Conservation (phyloP, 1,284 basidiomycete genomes). For the Clitocybe nebularis region DNA sequence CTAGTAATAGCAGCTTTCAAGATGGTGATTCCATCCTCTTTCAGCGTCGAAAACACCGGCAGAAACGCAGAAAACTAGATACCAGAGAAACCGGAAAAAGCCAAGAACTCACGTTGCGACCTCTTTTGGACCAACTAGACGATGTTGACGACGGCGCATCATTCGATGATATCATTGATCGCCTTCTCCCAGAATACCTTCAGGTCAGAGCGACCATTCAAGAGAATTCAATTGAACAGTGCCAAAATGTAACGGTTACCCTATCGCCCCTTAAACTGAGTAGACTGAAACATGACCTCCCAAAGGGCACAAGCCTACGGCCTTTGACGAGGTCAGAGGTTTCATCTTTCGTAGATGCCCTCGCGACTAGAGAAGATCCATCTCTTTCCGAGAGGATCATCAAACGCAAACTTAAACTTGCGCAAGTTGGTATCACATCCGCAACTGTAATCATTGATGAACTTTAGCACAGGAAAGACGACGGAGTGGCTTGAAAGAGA, state of each 20-base stretch:
- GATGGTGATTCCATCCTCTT: not conserved
- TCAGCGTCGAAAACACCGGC: not conserved
- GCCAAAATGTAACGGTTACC: too few species aligned
- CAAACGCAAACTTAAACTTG: conserved; percentile 44
- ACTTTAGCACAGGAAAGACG: conserved; percentile 32
- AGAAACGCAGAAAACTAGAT: conserved; percentile 15
- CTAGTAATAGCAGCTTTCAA: not conserved
- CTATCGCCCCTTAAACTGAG: too few species aligned
- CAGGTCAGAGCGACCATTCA: conserved; percentile 26
- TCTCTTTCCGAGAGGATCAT: conserved; percentile 32
- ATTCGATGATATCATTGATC: conserved; percentile 36
- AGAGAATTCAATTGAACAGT: conserved; percentile 24
- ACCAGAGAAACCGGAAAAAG: not conserved
- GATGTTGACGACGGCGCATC: conserved; percentile 14
- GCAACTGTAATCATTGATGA: conserved; percentile 1
- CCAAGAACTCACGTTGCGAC: conserved; percentile 11
- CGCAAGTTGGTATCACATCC: conserved; percentile 30
- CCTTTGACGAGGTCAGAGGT: conserved; percentile 36
- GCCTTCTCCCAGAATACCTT: conserved; percentile 30
- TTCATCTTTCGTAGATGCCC: conserved; percentile 23
- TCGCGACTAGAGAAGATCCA: conserved; percentile 14
- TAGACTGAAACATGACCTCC: too few species aligned
- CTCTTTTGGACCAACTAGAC: conserved; percentile 20
- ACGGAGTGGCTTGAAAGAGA: conserved; percentile 21
- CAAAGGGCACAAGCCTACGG: too few species aligned